Base-by-base conservation (phyloP, 2,329 filamentous ascomycete genomes). In the Trichoderma sp. region DNA sequence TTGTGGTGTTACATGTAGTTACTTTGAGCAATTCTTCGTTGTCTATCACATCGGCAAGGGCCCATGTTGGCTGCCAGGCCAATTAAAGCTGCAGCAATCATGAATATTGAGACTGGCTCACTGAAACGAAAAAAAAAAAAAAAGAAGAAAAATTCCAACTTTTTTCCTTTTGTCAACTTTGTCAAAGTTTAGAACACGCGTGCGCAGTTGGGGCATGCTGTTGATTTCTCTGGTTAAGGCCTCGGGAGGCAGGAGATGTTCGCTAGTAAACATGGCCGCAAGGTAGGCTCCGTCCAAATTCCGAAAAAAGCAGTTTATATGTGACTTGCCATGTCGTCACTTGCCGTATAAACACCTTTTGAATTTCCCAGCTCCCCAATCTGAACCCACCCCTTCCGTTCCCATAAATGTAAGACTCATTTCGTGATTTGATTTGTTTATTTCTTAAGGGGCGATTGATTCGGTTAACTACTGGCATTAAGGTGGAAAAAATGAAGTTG, bases 271-370 rank as follows among this genome's bases (percentile, higher is more conserved):
- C 69, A 76, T 73, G 65, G 55, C 74, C 74, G 73, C 74, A 73
- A 73, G 53, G 68, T 62, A 61, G 63, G 70, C 57, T 60, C 56
- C 57, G 62, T 60, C 57, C 57, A 65, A 70, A 62, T 69, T 60
- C 72, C 68, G 57, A 67, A 68, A 40, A 72, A 75, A 75, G 72
- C 72, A 75, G 71, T 74, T 76, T 70, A 68, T 63, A 72, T 66
- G 74, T 75, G 76, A 75, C 75, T 77, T 72, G 73, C 75, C 74
- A 70, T 77, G 72, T 76, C 74, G 76, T 74, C 76, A 77, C 75
- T 72, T 74, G 71, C 72, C 73, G 72, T 74, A 76, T 55, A 75
- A 74, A 58, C 76, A 74, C 75, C 71, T 75, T 75, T 33, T 63
- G 61, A 53, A 43, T 57, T 58, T 52, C 58, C 68, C 64, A 66